Base-by-base conservation (phyloP, 106 monocot species). In the Apostasia shenzhenica region DNA sequence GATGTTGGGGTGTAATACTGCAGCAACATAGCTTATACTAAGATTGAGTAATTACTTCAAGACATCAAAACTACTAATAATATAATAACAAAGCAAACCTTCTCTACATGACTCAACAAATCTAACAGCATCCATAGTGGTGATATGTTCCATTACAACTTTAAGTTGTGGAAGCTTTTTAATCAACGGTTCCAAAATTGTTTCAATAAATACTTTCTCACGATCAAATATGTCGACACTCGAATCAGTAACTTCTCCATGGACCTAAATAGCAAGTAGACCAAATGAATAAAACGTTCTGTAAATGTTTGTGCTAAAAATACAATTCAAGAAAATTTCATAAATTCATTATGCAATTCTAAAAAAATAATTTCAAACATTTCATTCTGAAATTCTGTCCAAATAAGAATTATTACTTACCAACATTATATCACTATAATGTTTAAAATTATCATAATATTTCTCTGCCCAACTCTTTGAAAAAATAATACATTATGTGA, bases 101-200 rank as follows among this genome's bases (percentile, higher is more conserved):
- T 82, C 80, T 71, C 47, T 72, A 65, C 82, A 81, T 67, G 92
- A 95, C 57, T 89, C 75, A 45, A 95, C 67, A 73, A 95, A 92
- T 14, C 73, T 73, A 11, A 92, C 95, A 67, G 92, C 95, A 78
- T 95, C 92, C 54, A 63, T 42, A 14, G 95, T 95, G 0, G 95
- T 95, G 54, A 95, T 88, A 57, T 95, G 95, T 51, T 95, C 95
- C 95, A 95, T 89, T 14, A 95, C 95, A 74, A 91, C 69, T 82
- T 86, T 91, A 7, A 95, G 86, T 8, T 74, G 65, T 6, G 95
- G 95, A 80, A 95, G 81, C 83, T 75, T 89, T 56, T 84, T 72
- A 6, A 89, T 40, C 41, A 95, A 66, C 51, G 95, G 92, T 44
- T 66, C 66, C 67, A 95, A 84, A 54, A 85, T 84, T 2, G 81